A percentile compares a stretch with the other conserved stretches of the same genome.
These are phyloP conservation scores for Thalassiosira hispida DNA, from an alignment of 352 stramenopile species.

Conservation along the genomic window DNA sequence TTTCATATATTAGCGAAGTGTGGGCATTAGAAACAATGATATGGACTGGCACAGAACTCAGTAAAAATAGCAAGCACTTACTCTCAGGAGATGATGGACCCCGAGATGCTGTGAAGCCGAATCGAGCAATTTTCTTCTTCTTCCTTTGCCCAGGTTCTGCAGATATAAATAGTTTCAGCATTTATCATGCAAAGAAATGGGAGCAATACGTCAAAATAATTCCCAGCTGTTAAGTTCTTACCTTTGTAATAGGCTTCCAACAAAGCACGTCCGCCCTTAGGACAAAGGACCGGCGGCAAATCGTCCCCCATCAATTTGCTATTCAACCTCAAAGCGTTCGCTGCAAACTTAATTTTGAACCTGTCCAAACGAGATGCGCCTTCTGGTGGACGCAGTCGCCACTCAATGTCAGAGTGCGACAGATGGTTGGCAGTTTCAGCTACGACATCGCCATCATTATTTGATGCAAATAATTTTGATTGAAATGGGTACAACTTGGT, in stretches of 20 bases:
- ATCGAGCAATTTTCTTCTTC: conserved; percentile 69
- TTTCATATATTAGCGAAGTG: not conserved
- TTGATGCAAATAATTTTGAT: conserved; percentile 9
- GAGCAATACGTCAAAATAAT: conserved; percentile 2
- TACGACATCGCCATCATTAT: conserved; percentile 3
- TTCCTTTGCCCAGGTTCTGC: conserved; percentile 42
- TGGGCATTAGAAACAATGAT: not conserved
- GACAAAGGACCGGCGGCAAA: conserved; percentile 66
- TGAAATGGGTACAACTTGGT: not conserved
- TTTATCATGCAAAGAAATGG: not conserved
- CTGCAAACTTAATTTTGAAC: conserved; percentile 56
- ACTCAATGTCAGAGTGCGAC: conserved; percentile 68
- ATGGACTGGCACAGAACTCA: not conserved
- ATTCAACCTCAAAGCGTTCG: conserved; percentile 65
- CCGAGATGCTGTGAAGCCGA: conserved; percentile 73
- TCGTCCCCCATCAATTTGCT: conserved; percentile 55
- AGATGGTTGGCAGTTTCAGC: conserved; percentile 4
- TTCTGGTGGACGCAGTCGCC: conserved; percentile 66
- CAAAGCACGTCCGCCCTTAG: conserved; percentile 61
- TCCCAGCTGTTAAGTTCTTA: conserved; percentile 6
- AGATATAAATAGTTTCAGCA: not conserved
- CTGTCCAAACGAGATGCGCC: conserved; percentile 35
- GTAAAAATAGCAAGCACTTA: conserved; percentile 25
- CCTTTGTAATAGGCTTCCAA: conserved; percentile 71
- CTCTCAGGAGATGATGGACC: conserved; percentile 60